Evolutionary conservation across 768 basidiomycete genomes (phyloP).

Genomic region (Butyriboletus loyo): DNA sequence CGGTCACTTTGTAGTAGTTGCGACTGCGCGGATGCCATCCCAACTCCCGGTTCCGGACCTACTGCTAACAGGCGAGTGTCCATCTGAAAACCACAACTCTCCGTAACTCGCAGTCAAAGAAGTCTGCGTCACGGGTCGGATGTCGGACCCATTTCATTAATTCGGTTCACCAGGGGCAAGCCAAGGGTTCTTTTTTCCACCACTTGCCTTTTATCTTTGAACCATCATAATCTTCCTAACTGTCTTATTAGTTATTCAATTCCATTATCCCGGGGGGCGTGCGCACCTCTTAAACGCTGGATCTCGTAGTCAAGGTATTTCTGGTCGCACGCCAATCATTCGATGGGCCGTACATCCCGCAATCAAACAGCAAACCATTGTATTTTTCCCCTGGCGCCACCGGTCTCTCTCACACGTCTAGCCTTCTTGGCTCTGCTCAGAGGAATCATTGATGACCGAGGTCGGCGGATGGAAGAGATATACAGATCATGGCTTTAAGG

Average conservation of each 20-base stretch:
- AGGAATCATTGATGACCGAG: neutral
- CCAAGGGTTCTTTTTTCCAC: neutral
- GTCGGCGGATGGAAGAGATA: neutral
- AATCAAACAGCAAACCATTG: neutral
- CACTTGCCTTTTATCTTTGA: neutral
- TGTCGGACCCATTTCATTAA: neutral
- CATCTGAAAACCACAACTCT: slow-evolving; percentile 1
- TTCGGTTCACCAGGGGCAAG: no score
- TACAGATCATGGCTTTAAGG: neutral
- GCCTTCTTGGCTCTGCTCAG: slow-evolving; percentile 1
- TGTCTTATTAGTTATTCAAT: neutral
- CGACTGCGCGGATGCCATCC: neutral
- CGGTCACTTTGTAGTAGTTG: neutral
- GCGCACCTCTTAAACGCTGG: neutral
- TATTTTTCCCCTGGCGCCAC: slow-evolving; percentile 13
- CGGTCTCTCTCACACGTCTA: neutral
- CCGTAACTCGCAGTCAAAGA: neutral
- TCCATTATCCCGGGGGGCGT: neutral
- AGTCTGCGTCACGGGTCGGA: neutral
- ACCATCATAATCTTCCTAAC: neutral
- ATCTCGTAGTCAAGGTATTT: slow-evolving; percentile 21
- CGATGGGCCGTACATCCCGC: neutral
- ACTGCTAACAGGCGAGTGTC: neutral
- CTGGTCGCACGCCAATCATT: neutral
- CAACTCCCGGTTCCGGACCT: neutral